phyloP scores from a whole-genome alignment of 1,139 yeast species.

The Tardiomyces digboiensis region DNA sequence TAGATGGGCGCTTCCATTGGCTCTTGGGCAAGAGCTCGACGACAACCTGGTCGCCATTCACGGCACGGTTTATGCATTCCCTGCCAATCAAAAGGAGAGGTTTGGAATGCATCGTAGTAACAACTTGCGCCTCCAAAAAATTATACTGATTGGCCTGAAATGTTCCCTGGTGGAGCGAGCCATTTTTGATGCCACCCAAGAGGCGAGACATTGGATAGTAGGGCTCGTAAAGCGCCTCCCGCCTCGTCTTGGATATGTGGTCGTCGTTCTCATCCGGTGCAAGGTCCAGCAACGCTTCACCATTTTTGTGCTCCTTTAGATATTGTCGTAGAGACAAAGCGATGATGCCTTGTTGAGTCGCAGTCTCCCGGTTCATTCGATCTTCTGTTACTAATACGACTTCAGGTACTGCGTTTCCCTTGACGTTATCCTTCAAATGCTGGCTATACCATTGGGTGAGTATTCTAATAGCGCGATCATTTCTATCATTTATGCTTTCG shows the following conservation, averaged over 20 bases:
- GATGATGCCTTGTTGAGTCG: slow-evolving; percentile 43
- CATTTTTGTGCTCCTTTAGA: slow-evolving; percentile 61
- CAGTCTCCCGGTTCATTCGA: slow-evolving; percentile 51
- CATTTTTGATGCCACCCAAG: slow-evolving; percentile 85
- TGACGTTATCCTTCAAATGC: slow-evolving; percentile 41
- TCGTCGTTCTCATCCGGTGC: slow-evolving; percentile 39
- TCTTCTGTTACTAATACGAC: slow-evolving; percentile 74
- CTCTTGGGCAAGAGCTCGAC: slow-evolving; percentile 81
- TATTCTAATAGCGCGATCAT: slow-evolving; percentile 82
- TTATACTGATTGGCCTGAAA: slow-evolving; percentile 79
- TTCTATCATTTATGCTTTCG: slow-evolving; percentile 82
- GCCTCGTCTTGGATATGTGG: slow-evolving; percentile 16
- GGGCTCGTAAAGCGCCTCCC: slow-evolving; percentile 45
- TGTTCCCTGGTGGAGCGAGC: slow-evolving; percentile 79
- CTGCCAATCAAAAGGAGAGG: slow-evolving; percentile 80
- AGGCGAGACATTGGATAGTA: slow-evolving; percentile 74
- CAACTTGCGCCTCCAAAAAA: slow-evolving; percentile 78
- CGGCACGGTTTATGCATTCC: slow-evolving; percentile 79
- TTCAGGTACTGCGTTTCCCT: slow-evolving; percentile 33
- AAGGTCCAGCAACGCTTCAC: slow-evolving; percentile 71
- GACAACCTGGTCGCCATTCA: slow-evolving; percentile 86
- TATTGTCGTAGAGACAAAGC: slow-evolving; percentile 56
- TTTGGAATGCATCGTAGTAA: slow-evolving; percentile 62
- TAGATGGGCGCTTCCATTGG: slow-evolving; percentile 84
- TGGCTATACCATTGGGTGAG: slow-evolving; percentile 61